Evolutionary conservation across 208 protist genomes (phyloP).

Genomic region (Zelonia costaricensis): DNA sequence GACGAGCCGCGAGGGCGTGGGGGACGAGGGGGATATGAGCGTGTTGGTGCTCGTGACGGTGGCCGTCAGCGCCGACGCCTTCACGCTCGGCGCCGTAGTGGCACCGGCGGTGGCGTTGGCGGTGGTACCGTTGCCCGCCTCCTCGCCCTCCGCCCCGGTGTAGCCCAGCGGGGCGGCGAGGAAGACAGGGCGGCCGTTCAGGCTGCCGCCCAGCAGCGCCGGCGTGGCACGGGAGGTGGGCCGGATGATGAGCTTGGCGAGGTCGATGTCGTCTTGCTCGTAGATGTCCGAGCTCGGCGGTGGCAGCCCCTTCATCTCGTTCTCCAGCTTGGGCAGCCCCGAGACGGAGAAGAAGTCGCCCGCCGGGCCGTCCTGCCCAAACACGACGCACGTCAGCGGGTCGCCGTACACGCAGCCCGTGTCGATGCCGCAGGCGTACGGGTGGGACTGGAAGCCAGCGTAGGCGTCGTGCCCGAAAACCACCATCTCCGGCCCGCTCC

Average conservation of each 20-base stretch:
- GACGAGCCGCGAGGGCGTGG: conserved; percentile 17
- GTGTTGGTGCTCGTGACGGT: conserved; percentile 32
- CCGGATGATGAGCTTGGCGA: conserved; percentile 62
- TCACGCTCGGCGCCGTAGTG: conserved; percentile 5
- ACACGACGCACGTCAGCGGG: conserved; percentile 79
- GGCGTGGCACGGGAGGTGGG: conserved; percentile 52
- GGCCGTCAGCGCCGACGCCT: conserved; percentile 12
- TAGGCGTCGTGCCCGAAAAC: conserved; percentile 91
- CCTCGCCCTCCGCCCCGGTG: conserved; percentile 1
- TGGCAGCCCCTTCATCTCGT: conserved; percentile 70
- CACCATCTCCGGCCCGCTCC: conserved; percentile 79
- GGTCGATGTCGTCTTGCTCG: conserved; percentile 57
- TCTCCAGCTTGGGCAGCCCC: conserved; percentile 67
- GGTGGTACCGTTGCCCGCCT: not conserved
- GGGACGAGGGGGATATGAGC: conserved; percentile 17
- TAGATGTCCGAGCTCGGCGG: conserved; percentile 70
- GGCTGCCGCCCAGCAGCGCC: conserved; percentile 17
- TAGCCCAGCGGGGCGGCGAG: conserved; percentile 36
- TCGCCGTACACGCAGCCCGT: conserved; percentile 91
- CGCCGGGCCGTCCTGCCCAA: conserved; percentile 34
- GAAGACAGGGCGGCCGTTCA: conserved; percentile 29
- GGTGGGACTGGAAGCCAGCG: conserved; percentile 71
- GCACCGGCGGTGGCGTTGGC: not conserved
- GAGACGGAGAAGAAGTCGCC: conserved; percentile 70
- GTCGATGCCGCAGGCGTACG: conserved; percentile 84